Percentiles rank a stretch among this genome's conserved stretches.
Conservation (phyloP, 805 yeast genomes). For the Candida argentea region DNA sequence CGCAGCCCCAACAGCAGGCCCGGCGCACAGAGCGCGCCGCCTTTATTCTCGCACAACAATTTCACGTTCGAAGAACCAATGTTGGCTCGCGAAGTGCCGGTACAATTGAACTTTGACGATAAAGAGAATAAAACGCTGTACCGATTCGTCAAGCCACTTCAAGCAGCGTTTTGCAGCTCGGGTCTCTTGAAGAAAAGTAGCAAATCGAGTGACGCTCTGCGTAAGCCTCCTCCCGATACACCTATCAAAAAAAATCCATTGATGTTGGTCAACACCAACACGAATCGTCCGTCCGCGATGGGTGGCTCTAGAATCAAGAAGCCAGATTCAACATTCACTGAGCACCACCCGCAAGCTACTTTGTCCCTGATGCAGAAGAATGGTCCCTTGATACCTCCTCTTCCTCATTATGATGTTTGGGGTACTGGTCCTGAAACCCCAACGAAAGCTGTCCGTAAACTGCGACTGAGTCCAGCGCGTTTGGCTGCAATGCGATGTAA, state of each 20-base stretch:
- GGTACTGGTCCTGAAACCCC: conserved; percentile 28
- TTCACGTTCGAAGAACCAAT: conserved; percentile 2
- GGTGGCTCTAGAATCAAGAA: conserved; percentile 13
- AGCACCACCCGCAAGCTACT: no score
- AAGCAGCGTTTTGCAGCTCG: conserved; percentile 69
- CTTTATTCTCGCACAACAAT: conserved; percentile 8
- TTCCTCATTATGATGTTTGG: conserved; percentile 10
- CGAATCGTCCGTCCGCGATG: conserved; percentile 8
- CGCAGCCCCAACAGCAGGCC: no score
- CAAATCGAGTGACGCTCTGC: conserved; percentile 9
- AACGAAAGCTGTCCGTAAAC: conserved; percentile 22
- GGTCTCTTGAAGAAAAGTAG: conserved; percentile 54
- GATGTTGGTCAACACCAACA: conserved; percentile 19
- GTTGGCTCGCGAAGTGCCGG: no score
- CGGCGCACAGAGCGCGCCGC: no score
- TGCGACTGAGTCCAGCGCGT: no score
- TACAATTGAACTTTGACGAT: no score
- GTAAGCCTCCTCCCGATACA: conserved; percentile 35
- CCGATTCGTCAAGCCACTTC: conserved; percentile 71
- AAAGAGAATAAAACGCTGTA: conserved; percentile 37
- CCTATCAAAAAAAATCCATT: conserved; percentile 34
- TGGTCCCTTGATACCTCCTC: conserved; percentile 1
- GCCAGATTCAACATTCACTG: conserved; percentile 4
- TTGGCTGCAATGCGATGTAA: no score
- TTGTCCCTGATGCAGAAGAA: conserved; percentile 8